Conservation (phyloP, 768 basidiomycete species). For the Hysterangium stoloniferum region DNA sequence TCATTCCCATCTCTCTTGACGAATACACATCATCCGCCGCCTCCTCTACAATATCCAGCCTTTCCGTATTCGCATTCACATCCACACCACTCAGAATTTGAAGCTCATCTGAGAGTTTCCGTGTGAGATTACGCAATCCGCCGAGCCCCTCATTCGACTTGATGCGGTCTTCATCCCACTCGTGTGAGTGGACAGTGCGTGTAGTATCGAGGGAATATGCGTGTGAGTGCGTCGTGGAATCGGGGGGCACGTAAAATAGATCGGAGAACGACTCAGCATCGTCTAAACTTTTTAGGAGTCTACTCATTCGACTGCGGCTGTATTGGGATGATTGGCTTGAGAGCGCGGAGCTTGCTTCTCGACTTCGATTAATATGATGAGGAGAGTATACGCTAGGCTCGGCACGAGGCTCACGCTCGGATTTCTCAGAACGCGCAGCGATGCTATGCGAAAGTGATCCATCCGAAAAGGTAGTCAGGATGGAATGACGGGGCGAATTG, state of each 20-base stretch:
- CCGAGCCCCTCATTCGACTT: conserved; percentile 21
- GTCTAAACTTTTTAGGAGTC: conserved; percentile 49
- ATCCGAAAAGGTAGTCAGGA: not conserved
- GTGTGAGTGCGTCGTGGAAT: not conserved
- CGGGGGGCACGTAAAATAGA: conserved; percentile 51
- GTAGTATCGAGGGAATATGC: conserved; percentile 16
- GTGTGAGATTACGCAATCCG: conserved; percentile 21
- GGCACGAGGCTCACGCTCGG: not conserved
- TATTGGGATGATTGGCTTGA: conserved; percentile 19
- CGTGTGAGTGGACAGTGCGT: conserved; percentile 14
- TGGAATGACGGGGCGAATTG: not conserved
- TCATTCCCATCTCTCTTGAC: conserved; percentile 8
- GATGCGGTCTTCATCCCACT: conserved; percentile 17
- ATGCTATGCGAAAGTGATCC: not conserved
- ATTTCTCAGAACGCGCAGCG: not conserved
- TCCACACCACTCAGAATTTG: not conserved
- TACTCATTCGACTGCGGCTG: conserved; percentile 32
- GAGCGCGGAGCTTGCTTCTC: conserved; percentile 17
- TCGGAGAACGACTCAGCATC: conserved; percentile 71
- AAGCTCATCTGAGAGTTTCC: not conserved
- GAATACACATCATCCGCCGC: not conserved
- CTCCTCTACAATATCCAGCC: not conserved
- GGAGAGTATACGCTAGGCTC: conserved; percentile 14
- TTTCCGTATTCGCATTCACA: not conserved
- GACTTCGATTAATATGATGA: too few species aligned